phyloP scores from a whole-genome alignment of 73 alveolate genomes.

The Breviolum minutum region DNA sequence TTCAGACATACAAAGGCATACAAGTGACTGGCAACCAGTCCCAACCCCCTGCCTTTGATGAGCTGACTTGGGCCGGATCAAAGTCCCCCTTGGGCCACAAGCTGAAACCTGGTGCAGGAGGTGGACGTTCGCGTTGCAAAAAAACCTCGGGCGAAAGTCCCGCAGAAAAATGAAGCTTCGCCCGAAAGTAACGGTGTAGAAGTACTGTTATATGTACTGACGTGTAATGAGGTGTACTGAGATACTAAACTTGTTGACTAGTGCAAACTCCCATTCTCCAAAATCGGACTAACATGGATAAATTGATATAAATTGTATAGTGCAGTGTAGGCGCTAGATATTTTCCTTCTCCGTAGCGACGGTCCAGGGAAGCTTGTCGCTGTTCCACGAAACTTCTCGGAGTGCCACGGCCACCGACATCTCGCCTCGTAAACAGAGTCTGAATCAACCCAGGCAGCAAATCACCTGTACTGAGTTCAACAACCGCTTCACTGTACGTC shows the following conservation, averaged over 20 bases:
- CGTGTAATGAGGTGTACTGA: too few species aligned
- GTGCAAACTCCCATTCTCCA: too few species aligned
- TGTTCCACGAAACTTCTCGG: conserved; percentile 48
- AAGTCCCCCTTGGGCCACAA: conserved; percentile 91
- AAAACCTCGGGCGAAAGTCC: conserved; percentile 45
- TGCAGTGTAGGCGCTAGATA: neutral
- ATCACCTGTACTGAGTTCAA: too few species aligned
- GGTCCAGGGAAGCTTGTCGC: conserved; percentile 61
- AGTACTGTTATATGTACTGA: too few species aligned
- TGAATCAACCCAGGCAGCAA: neutral
- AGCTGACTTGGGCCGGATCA: conserved; percentile 65
- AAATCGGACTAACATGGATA: too few species aligned
- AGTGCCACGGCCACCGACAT: conserved; percentile 77
- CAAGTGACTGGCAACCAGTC: too few species aligned
- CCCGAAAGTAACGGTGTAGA: too few species aligned
- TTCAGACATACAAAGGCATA: neutral
- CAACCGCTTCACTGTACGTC: too few species aligned
- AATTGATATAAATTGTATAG: too few species aligned
- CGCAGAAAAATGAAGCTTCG: neutral
- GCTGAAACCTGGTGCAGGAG: conserved; percentile 81
- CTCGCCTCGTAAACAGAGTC: conserved; percentile 26
- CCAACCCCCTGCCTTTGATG: neutral
- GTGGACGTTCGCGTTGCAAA: conserved; percentile 82
- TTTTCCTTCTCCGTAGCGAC: conserved; percentile 36
- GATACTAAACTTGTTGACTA: too few species aligned